phyloP scores from a whole-genome alignment of 148 eudicot genomes.

The Vaccinium macrocarpon region DNA sequence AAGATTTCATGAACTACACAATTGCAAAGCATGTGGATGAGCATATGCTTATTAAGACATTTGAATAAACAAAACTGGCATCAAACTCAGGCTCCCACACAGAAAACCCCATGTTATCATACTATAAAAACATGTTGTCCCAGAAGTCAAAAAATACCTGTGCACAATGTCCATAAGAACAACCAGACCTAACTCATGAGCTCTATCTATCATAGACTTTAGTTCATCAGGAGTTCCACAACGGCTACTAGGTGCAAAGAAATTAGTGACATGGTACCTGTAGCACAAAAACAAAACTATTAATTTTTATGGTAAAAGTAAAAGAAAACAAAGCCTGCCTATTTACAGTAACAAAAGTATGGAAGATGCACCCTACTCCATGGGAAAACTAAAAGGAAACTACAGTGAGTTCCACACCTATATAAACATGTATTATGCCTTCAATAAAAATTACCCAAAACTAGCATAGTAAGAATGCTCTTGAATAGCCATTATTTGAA shows the following conservation, averaged over 20 bases:
- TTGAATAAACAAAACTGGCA: neutral
- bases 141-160: conserved; percentile 47
- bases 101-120: neutral
- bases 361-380: conserved; percentile 10
- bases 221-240: conserved; percentile 98
- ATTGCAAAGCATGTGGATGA: neutral
- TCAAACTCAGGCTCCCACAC: neutral
- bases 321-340: conserved; percentile 12
- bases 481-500: conserved; percentile 98
- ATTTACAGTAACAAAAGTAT: neutral
- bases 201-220: conserved; percentile 93
- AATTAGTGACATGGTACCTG: conserved; percentile 97
- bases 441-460: conserved; percentile 65
- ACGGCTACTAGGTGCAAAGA: conserved; percentile 99
- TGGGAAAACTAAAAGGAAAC: neutral
- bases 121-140: neutral
- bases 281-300: conserved; percentile 19
- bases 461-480: conserved; percentile 98
- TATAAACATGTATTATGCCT: neutral
- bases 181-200: conserved; percentile 92
- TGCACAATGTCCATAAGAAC: conserved; percentile 99
- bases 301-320: conserved; percentile 9
- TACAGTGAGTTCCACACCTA: neutral
- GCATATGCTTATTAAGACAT: neutral
- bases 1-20: neutral